These are phyloP conservation scores for Lactarius quietus DNA, from an alignment of 768 basidiomycete genomes.

Conservation along the genomic window DNA sequence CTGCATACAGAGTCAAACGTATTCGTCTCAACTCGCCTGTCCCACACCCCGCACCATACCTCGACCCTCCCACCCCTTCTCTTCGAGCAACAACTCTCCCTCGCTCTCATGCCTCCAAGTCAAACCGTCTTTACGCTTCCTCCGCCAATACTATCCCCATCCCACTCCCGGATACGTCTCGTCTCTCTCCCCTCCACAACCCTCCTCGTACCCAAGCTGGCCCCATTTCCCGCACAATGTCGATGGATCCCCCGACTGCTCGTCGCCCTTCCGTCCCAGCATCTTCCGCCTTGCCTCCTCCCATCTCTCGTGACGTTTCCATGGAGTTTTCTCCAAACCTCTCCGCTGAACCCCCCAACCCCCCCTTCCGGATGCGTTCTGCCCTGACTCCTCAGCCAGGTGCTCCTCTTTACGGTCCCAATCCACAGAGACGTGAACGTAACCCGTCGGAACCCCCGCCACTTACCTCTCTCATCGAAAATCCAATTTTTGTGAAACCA, in stretches of 20 bases:
- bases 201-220: conserved; percentile 5
- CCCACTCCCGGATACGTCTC: conserved; percentile 25
- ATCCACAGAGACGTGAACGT: conserved; percentile 40
- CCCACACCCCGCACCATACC: conserved; percentile 10
- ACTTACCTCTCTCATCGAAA: conserved; percentile 53
- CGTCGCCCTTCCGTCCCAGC: conserved; percentile 24
- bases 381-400: conserved; percentile 69
- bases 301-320: conserved; percentile 40
- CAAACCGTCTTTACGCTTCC: conserved; percentile 16
- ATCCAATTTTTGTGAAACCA: conserved; percentile 67
- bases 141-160: conserved; percentile 20
- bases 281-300: conserved; percentile 33
- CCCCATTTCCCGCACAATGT: conserved; percentile 57
- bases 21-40: conserved; percentile 27
- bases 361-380: conserved; percentile 59
- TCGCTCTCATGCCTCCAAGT: conserved; percentile 12
- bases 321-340: conserved; percentile 38
- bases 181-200: conserved; percentile 12
- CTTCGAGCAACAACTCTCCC: conserved; percentile 9
- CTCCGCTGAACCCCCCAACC: conserved; percentile 36
- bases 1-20: conserved; percentile 29
- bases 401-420: conserved; percentile 41
- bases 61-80: conserved; percentile 25
- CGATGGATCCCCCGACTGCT: conserved; percentile 54
- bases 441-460: conserved; percentile 70